These are phyloP conservation scores for Parietaria judaica DNA, from an alignment of 306 rosid species.

Conservation along the genomic window DNA sequence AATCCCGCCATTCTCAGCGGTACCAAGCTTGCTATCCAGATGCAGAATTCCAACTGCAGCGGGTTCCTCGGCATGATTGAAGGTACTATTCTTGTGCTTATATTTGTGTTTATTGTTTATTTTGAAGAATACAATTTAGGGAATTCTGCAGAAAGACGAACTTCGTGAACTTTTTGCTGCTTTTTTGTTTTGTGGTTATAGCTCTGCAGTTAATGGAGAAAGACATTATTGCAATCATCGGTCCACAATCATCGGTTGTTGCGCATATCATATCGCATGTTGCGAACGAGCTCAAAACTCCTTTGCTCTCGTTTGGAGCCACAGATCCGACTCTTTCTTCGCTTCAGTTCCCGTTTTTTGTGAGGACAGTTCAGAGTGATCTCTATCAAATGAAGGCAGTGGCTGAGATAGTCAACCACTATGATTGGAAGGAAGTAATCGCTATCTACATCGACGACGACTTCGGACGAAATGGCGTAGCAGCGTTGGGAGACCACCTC, in stretches of 20 bases:
- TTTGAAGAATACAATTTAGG: no score
- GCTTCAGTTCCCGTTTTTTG: slow-evolving; percentile 75
- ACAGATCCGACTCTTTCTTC: slow-evolving; percentile 89
- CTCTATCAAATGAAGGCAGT: slow-evolving; percentile 78
- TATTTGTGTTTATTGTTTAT: not conserved
- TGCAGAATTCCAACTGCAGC: slow-evolving; percentile 62
- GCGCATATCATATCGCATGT: slow-evolving; percentile 80
- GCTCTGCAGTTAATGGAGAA: slow-evolving; percentile 89
- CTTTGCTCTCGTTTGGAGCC: slow-evolving; percentile 76
- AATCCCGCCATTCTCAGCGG: slow-evolving; percentile 49
- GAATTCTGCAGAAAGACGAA: no score
- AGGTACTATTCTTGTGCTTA: slow-evolving; percentile 32
- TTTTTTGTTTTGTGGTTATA: slow-evolving; percentile 21
- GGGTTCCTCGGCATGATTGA: slow-evolving; percentile 80
- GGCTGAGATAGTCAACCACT: slow-evolving; percentile 58
- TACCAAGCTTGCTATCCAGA: slow-evolving; percentile 36
- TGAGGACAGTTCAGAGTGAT: slow-evolving; percentile 77
- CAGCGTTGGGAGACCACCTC: slow-evolving; percentile 61
- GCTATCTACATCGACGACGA: slow-evolving; percentile 76
- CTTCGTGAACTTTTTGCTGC: no score
- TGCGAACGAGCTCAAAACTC: slow-evolving; percentile 82
- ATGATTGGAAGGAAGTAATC: slow-evolving; percentile 83
- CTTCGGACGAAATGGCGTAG: slow-evolving; percentile 68
- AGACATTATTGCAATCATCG: slow-evolving; percentile 61
- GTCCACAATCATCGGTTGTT: slow-evolving; percentile 93